Percentiles rank a stretch among this genome's conserved stretches.
Conservation (phyloP, 2,329 filamentous ascomycete genomes). For the Parascedosporium putredinis region DNA sequence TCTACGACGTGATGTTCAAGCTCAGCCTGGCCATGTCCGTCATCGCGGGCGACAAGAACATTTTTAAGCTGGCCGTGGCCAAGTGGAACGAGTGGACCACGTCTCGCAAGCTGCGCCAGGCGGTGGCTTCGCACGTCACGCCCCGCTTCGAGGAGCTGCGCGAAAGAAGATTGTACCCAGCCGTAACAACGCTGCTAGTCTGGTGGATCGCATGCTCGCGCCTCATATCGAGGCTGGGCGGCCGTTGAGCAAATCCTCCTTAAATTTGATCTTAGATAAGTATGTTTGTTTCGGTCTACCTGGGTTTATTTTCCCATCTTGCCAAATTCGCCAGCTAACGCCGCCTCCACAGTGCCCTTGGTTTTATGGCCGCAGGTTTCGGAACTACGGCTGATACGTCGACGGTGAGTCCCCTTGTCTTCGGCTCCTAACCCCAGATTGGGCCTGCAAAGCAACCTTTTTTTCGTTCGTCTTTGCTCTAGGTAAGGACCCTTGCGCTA, state of each 20-base stretch:
- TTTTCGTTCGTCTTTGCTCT: too few relatives aligned
- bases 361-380: slow-evolving; percentile 17
- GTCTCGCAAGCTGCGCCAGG: slow-evolving; percentile 4
- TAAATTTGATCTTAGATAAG: neutral
- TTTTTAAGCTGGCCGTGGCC: neutral
- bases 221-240: slow-evolving; percentile 11
- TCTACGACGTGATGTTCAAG: slow-evolving; percentile 10
- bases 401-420: too few relatives aligned
- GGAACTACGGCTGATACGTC: slow-evolving; percentile 17
- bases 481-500: too few relatives aligned
- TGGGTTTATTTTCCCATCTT: too few relatives aligned
- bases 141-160: slow-evolving; percentile 10
- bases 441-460: too few relatives aligned
- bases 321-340: too few relatives aligned
- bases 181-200: slow-evolving; percentile 12
- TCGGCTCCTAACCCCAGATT: too few relatives aligned
- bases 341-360: slow-evolving; percentile 18
- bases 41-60: slow-evolving; percentile 3
- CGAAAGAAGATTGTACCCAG: slow-evolving; percentile 12
- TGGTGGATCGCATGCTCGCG: slow-evolving; percentile 16
- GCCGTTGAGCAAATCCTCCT: neutral
- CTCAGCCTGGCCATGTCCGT: slow-evolving; percentile 8
- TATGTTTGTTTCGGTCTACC: too few relatives aligned
- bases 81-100: neutral
- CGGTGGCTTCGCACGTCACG: slow-evolving; percentile 6